Conservation (phyloP, 495 filamentous ascomycete species). For the Xylaria bambusicola region DNA sequence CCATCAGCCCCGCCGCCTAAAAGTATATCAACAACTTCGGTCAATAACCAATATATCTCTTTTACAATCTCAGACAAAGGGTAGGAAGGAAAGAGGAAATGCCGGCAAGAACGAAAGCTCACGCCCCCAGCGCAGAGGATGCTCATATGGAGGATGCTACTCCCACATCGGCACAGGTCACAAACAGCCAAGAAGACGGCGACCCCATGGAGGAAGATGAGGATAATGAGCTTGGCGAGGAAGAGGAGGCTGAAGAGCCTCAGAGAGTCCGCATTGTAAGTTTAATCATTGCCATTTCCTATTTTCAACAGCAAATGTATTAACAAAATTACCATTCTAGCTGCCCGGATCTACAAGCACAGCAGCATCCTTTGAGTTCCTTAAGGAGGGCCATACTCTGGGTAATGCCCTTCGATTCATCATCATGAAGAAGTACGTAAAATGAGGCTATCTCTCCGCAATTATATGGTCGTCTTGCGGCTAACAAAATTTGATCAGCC, state of each 20-base stretch:
- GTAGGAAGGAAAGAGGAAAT: slow-evolving; percentile 21
- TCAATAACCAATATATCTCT: not conserved
- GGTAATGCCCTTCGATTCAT: slow-evolving; percentile 92
- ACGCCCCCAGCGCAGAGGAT: slow-evolving; percentile 31
- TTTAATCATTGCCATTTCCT: not conserved
- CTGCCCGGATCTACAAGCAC: slow-evolving; percentile 70
- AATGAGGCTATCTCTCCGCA: not conserved
- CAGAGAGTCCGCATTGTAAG: slow-evolving; percentile 61
- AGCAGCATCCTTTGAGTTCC: slow-evolving; percentile 78
- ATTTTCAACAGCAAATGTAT: not conserved
- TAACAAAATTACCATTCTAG: slow-evolving; percentile 40
- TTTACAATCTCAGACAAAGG: too few species aligned
- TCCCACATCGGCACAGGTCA: slow-evolving; percentile 37
- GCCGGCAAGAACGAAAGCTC: slow-evolving; percentile 37
- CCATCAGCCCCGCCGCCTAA: slow-evolving; percentile 14
- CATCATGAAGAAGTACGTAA: slow-evolving; percentile 96
- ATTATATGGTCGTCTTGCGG: not conserved
- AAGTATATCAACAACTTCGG: not conserved
- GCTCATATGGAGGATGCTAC: slow-evolving; percentile 56
- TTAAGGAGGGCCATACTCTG: slow-evolving; percentile 89
- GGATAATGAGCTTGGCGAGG: slow-evolving; percentile 34
- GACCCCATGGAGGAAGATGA: slow-evolving; percentile 46
- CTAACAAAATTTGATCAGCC: slow-evolving; percentile 52
- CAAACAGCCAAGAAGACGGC: slow-evolving; percentile 32
- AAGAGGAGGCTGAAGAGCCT: slow-evolving; percentile 48